Evolutionary conservation across 306 rosid species (phyloP).

Genomic region (Delonix regia): DNA sequence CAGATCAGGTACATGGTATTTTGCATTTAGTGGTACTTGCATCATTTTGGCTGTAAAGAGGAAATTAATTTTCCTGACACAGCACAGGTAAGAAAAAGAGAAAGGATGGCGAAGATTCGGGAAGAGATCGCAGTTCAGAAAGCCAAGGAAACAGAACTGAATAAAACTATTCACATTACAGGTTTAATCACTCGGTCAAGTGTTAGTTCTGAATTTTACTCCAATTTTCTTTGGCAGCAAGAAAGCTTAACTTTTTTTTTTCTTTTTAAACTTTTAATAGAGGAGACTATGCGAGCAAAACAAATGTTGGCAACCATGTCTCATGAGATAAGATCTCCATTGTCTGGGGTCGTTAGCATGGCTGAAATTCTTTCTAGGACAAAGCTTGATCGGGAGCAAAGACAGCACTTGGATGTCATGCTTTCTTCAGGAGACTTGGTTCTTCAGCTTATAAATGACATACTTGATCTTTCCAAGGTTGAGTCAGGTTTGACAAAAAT

Average conservation of each 20-base stretch:
- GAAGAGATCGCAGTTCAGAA: conserved; percentile 95
- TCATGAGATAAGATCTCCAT: conserved; percentile 96
- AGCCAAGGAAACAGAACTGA: conserved; percentile 95
- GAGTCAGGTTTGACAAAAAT: conserved; percentile 82
- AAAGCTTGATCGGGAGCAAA: conserved; percentile 85
- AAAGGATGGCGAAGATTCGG: conserved; percentile 84
- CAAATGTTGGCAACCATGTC: conserved; percentile 99
- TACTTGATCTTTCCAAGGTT: conserved; percentile 98
- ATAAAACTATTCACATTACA: conserved; percentile 94
- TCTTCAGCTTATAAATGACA: conserved; percentile 96
- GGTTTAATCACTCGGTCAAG: conserved; percentile 52
- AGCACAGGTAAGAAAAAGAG: conserved; percentile 89
- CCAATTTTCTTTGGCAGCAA: conserved; percentile 9
- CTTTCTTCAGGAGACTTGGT: conserved; percentile 97
- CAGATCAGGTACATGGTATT: conserved; percentile 76
- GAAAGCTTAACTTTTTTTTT: conserved; percentile 25
- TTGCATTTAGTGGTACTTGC: neutral
- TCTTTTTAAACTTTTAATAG: conserved; percentile 36
- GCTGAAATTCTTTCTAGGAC: conserved; percentile 92
- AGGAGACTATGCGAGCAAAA: conserved; percentile 99
- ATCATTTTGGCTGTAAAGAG: conserved; percentile 24
- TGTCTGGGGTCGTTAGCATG: conserved; percentile 97
- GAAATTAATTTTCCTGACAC: conserved; percentile 27
- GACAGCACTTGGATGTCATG: conserved; percentile 88
- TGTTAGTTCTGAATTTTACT: conserved; percentile 28